These are phyloP conservation scores for Aureobasidium sp. DNA, from an alignment of 2,329 filamentous ascomycete species.

Conservation along the genomic window DNA sequence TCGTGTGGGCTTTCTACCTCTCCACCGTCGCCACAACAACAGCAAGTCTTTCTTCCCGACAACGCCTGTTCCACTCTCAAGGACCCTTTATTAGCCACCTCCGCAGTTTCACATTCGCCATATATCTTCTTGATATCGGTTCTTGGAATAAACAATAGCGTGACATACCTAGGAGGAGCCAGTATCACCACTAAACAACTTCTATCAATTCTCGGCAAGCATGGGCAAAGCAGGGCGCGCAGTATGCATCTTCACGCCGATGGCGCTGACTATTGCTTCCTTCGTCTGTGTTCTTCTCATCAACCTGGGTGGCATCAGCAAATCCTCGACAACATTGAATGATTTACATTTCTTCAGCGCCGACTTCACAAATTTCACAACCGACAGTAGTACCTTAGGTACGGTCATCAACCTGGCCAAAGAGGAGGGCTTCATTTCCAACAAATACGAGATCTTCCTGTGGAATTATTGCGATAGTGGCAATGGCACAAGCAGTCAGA, in stretches of 20 bases:
- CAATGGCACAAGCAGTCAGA: conserved; percentile 39
- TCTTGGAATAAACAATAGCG: neutral
- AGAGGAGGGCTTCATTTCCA: conserved; percentile 47
- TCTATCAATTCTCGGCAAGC: conserved; percentile 18
- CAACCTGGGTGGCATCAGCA: conserved; percentile 50
- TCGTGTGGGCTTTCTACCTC: neutral
- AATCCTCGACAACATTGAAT: conserved; percentile 39
- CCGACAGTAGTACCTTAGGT: conserved; percentile 25
- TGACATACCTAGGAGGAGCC: neutral
- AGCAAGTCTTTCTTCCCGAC: neutral
- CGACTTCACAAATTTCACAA: conserved; percentile 31
- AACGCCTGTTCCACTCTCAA: neutral
- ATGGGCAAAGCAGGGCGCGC: conserved; percentile 73
- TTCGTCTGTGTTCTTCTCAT: conserved; percentile 60
- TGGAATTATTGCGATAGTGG: conserved; percentile 78
- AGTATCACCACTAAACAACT: neutral
- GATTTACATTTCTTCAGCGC: conserved; percentile 50
- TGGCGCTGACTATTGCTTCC: conserved; percentile 69
- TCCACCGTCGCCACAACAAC: conserved; percentile 5
- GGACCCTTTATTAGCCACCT: conserved; percentile 8
- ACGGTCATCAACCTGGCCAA: conserved; percentile 33
- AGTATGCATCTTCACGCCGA: conserved; percentile 80
- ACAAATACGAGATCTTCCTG: conserved; percentile 73
- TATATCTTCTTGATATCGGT: neutral
- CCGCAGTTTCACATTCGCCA: conserved; percentile 4